Base-by-base conservation (phyloP, 192 early-diverging fungal species). In the Dissophora globulifera region DNA sequence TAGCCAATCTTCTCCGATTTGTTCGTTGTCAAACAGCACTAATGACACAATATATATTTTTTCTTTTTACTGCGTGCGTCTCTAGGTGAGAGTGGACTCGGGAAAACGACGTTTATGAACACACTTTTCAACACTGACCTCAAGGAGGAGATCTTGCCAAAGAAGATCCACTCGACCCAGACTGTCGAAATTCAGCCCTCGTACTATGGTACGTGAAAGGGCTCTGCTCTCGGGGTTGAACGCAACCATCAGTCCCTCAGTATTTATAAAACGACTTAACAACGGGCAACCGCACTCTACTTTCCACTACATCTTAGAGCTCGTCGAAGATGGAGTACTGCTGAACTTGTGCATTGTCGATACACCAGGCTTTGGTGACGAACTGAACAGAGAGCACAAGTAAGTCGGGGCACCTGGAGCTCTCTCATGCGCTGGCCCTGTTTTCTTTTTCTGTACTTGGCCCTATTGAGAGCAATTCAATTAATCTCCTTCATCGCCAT, bases 41-140 rank as follows among this genome's bases (percentile, higher is more conserved):
- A n/a, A n/a, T n/a, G n/a, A n/a, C n/a, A n/a, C n/a, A n/a, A n/a
- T n/a, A n/a, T n/a, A n/a, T n/a, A n/a, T n/a, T n/a, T n/a, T n/a
- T n/a, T n/a, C n/a, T n/a, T n/a, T n/a, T n/a, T n/a, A n/a, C n/a
- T n/a, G n/a, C n/a, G n/a, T n/a, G n/a, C n/a, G n/a, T 35, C 11
- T 33, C 10, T 55, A 95, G 92, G 96, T 66, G 95, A 96, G 79
- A 96, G 93, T 55, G 97, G 97, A 53, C 85, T 94, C 22, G 97
- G 97, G 51, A 98, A 98, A 83, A 94, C 97, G 29, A 98, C 97
- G 19, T 98, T 95, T 78, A 91, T 98, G 88, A 97, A 98, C 85
- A 98, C 97, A 13, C 86, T 98, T 56, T 95, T 98, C 81, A 91
- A 95, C 47, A 95, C 95, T 26, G 91, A 96, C 65, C 83, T 98